Percentiles rank a stretch among this genome's conserved stretches.
These are phyloP conservation scores for Gossypium herbaceum DNA, from an alignment of 345 rosid species.

Conservation along the genomic window DNA sequence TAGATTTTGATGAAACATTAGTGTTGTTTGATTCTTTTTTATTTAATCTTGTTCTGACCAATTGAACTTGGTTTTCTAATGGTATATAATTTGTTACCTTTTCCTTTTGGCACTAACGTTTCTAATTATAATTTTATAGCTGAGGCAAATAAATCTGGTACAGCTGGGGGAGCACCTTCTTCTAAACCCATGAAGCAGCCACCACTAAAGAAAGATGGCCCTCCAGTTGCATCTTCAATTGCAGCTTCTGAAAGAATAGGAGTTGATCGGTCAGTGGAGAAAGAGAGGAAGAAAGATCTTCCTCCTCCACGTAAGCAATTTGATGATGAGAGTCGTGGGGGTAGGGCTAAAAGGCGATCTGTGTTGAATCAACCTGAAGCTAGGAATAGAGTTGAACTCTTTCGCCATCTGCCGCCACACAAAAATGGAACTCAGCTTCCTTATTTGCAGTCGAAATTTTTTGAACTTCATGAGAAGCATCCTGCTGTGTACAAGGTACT, in stretches of 20 bases:
- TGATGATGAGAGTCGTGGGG: constrained; percentile 67
- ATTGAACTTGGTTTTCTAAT: neutral
- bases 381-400: constrained; percentile 70
- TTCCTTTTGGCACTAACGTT: neutral
- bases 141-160: constrained; percentile 40
- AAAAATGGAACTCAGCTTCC: constrained; percentile 61
- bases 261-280: constrained; percentile 42
- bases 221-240: constrained; percentile 30
- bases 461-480: constrained; percentile 60
- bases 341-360: constrained; percentile 68
- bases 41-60: neutral
- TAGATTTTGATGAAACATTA: constrained; percentile 1
- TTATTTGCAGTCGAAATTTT: constrained; percentile 49
- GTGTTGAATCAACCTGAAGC: constrained; percentile 63
- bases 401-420: constrained; percentile 75
- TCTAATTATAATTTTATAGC: constrained; percentile 24
- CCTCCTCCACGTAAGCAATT: constrained; percentile 75
- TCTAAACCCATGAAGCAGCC: constrained; percentile 46
- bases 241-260: constrained; percentile 47
- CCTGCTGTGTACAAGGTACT: constrained; percentile 74
- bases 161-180: constrained; percentile 26
- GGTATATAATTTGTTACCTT: neutral
- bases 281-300: constrained; percentile 64
- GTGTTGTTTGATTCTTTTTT: neutral
- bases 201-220: constrained; percentile 47